Evolutionary conservation across 345 rosid species (phyloP).

Genomic region (Citrus hindsii): DNA sequence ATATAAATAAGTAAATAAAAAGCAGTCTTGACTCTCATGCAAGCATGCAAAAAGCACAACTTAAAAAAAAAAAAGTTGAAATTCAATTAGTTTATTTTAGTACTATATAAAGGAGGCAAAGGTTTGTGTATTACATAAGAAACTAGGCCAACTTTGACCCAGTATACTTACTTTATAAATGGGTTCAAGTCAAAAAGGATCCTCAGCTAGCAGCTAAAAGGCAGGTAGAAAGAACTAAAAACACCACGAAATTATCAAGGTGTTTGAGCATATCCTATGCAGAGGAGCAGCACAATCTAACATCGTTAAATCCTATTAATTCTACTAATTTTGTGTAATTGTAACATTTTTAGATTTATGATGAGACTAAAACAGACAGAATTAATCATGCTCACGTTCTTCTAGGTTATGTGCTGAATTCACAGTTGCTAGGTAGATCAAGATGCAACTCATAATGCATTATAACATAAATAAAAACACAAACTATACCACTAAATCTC

Average conservation of each 20-base stretch:
- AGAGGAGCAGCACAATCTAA: background rate
- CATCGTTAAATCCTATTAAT: background rate
- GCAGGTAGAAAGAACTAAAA: background rate
- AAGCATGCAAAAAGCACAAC: background rate
- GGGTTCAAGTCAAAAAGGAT: background rate
- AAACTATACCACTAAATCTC: too few relatives aligned
- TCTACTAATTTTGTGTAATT: background rate
- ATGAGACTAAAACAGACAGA: background rate
- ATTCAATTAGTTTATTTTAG: background rate
- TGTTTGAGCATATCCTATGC: background rate
- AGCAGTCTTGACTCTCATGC: background rate
- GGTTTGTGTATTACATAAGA: background rate
- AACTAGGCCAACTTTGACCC: background rate
- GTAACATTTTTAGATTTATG: too few relatives aligned
- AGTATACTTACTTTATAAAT: background rate
- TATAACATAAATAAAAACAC: too few relatives aligned
- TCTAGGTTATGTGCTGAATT: too few relatives aligned
- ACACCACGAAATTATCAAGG: background rate
- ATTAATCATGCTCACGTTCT: too few relatives aligned
- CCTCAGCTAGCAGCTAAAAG: background rate
- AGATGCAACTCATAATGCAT: too few relatives aligned
- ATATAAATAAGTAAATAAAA: too few relatives aligned
- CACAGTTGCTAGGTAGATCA: too few relatives aligned
- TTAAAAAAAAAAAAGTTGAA: background rate
- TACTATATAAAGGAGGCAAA: background rate